phyloP scores from a whole-genome alignment of 345 rosid species.

The Mangifera indica region DNA sequence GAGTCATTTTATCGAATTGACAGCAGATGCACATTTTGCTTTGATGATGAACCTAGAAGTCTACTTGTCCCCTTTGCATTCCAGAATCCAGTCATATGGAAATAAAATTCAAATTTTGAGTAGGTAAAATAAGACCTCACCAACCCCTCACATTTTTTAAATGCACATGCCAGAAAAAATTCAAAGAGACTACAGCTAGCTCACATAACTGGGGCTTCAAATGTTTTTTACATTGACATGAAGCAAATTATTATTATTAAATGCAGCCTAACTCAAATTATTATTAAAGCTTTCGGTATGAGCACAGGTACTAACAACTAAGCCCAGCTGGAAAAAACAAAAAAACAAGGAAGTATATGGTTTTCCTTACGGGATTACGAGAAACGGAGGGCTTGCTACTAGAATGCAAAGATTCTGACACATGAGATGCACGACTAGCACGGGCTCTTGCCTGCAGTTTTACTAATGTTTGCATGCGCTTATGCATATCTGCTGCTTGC shows the following conservation, averaged over 20 bases:
- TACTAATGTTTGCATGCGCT: slow-evolving; percentile 81
- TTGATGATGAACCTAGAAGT: background rate
- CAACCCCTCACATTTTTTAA: background rate
- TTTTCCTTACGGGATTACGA: slow-evolving; percentile 44
- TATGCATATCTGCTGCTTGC: slow-evolving; percentile 74
- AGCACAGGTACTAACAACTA: background rate
- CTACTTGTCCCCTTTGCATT: background rate
- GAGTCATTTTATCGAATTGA: background rate
- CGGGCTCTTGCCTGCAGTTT: slow-evolving; percentile 76
- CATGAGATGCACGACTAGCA: slow-evolving; percentile 44
- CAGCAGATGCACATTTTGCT: background rate
- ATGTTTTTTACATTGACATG: background rate
- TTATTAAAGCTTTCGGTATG: slow-evolving; percentile 1
- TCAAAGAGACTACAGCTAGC: background rate
- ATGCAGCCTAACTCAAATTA: background rate
- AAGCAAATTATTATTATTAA: no score
- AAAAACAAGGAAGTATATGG: background rate
- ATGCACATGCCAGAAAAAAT: background rate
- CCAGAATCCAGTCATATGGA: background rate
- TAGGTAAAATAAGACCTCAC: background rate
- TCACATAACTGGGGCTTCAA: background rate
- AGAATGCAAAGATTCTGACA: slow-evolving; percentile 55
- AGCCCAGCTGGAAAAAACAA: background rate
- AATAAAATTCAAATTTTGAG: background rate
- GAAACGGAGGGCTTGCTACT: slow-evolving; percentile 47